A percentile compares a stretch with the other conserved stretches of the same genome.
Conservation (phyloP, 306 rosid genomes). For the Carpinus viminea region DNA sequence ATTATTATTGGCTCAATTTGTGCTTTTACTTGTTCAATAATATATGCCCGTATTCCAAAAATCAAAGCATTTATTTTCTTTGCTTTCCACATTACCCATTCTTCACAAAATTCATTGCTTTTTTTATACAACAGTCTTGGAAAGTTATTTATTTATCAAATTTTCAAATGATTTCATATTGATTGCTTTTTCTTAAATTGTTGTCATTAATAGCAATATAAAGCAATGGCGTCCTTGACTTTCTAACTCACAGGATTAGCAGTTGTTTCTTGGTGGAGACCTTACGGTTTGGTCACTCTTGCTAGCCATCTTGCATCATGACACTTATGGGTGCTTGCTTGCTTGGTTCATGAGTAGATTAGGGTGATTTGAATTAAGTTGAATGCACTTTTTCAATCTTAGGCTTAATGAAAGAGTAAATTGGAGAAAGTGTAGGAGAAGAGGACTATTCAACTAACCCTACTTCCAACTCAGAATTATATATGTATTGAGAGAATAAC, state of each 20-base stretch:
- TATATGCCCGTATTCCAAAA: not conserved
- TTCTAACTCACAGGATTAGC: not conserved
- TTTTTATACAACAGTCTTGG: too few species aligned
- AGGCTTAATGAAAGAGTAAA: too few species aligned
- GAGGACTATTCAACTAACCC: too few species aligned
- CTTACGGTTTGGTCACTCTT: not conserved
- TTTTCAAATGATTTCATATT: not conserved
- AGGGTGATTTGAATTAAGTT: conserved; percentile 2
- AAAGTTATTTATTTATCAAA: not conserved
- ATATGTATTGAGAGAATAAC: too few species aligned
- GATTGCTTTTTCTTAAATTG: not conserved
- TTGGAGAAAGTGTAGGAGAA: too few species aligned
- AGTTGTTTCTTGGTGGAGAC: not conserved
- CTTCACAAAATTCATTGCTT: not conserved
- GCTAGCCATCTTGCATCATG: not conserved
- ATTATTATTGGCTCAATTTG: not conserved
- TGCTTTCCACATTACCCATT: not conserved
- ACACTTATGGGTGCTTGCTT: not conserved
- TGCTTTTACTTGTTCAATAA: not conserved
- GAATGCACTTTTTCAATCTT: not conserved
- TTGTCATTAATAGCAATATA: not conserved
- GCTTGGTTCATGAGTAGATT: not conserved
- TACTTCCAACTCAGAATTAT: too few species aligned
- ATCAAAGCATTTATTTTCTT: not conserved
- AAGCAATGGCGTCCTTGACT: not conserved